Conservation (phyloP, 108 stramenopile genomes). For the Craspedostauros australis region DNA sequence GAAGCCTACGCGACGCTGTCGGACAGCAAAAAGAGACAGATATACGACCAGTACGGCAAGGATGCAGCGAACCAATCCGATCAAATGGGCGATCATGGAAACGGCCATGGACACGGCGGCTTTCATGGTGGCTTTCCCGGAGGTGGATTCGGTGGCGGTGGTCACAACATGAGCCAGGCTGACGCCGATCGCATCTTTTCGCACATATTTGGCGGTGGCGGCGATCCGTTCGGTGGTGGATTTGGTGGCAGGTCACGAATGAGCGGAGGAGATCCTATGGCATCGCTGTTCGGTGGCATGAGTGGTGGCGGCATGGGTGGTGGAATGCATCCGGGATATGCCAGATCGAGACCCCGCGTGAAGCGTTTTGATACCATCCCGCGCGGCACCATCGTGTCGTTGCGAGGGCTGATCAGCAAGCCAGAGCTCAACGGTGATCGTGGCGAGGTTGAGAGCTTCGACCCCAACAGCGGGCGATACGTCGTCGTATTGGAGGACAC, state of each 20-base stretch:
- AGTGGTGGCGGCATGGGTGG: constrained; percentile 39
- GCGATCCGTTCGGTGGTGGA: constrained; percentile 41
- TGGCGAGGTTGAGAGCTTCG: constrained; percentile 64
- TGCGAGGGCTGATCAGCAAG: constrained; percentile 64
- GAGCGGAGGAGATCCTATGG: constrained; percentile 14
- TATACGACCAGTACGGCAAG: constrained; percentile 79
- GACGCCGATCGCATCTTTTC: constrained; percentile 75
- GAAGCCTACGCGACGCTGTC: constrained; percentile 80
- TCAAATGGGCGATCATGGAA: constrained; percentile 41
- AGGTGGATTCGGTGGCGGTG: constrained; percentile 42
- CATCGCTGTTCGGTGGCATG: no score
- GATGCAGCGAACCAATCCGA: constrained; percentile 67
- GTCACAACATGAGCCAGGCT: constrained; percentile 71
- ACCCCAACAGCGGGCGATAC: constrained; percentile 58
- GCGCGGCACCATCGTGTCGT: constrained; percentile 68
- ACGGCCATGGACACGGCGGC: constrained; percentile 22
- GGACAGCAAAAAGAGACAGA: constrained; percentile 74
- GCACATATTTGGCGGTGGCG: constrained; percentile 67
- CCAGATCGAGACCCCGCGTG: constrained; percentile 21
- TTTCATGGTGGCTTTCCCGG: constrained; percentile 39
- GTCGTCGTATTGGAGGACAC: constrained; percentile 74
- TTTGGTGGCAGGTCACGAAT: constrained; percentile 27
- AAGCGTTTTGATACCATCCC: constrained; percentile 76
- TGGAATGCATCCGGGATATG: constrained; percentile 3
- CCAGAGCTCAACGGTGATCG: constrained; percentile 79